Base-by-base conservation (phyloP, 148 eudicot genomes). In the Beta vulgaris region DNA sequence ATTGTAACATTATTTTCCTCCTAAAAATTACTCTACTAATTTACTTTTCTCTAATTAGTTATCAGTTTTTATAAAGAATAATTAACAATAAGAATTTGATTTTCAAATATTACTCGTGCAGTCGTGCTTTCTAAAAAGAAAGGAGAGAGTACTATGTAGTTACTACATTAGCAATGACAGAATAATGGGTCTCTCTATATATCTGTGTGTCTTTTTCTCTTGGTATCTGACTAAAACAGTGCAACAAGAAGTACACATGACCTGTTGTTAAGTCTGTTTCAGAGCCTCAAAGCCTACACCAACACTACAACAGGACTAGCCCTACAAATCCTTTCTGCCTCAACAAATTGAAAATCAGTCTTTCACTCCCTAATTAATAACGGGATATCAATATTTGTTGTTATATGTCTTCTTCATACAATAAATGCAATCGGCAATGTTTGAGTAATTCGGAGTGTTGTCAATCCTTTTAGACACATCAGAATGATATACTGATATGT, bases 351-450 rank as follows among this genome's bases (percentile, higher is more conserved):
- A 77, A 69, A 73, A 32, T 32, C 48, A 44, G 53, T 42, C 67
- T 69, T 39, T 73, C 71, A 51, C 60, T 61, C 36, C 43, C 61
- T 43, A 61, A 40, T 69, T 51, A 37, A 68, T 69, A 61, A 44
- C 54, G 43, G 35, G 64, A 46, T 55, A 13, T 63, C 29, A 31
- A 69, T 43, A 49, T 75, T 60, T 74, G 65, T 71, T 76, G 80
- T 76, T 74, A 76, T 53, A 76, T 76, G 85, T 83, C 85, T 51
- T 79, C 74, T 75, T 82, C 85, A 79, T 35, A 31, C 26, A 83
- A 76, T 79, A 57, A 82, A 82, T 82, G 82, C 75, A 64, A 54
- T n/a, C n/a, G n/a, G n/a, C n/a, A n/a, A n/a, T n/a, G n/a, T n/a
- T n/a, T n/a, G n/a, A n/a, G n/a, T n/a, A n/a, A n/a, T n/a, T n/a